phyloP scores from a whole-genome alignment of 768 basidiomycete genomes.

The Daedaleopsis nitida region DNA sequence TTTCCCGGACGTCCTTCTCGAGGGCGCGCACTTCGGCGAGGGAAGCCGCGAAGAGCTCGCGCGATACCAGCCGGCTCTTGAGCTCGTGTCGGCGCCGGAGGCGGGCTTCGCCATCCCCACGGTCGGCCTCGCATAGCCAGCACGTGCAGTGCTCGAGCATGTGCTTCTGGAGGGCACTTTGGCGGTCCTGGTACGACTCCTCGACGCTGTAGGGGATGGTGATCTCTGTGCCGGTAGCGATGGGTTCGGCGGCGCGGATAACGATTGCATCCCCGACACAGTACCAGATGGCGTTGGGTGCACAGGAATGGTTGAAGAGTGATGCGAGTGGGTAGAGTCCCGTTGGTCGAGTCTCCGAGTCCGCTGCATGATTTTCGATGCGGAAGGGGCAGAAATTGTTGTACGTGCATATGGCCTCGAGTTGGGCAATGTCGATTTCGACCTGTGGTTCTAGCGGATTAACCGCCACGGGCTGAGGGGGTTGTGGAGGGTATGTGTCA shows the following conservation, averaged over 20 bases:
- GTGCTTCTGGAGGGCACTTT: slow-evolving; percentile 11
- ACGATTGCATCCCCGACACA: slow-evolving; percentile 33
- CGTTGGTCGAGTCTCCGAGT: slow-evolving; percentile 6
- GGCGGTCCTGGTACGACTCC: slow-evolving; percentile 16
- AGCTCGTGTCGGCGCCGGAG: slow-evolving; percentile 6
- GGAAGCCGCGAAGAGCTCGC: background rate
- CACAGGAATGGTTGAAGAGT: slow-evolving; percentile 39
- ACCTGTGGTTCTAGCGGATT: slow-evolving; percentile 2
- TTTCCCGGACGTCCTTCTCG: slow-evolving; percentile 12
- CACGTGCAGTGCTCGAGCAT: slow-evolving; percentile 18
- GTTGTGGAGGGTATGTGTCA: slow-evolving; percentile 14
- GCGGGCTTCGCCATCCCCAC: slow-evolving; percentile 7
- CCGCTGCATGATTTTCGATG: background rate
- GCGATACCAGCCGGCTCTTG: background rate
- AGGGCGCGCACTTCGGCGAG: slow-evolving; percentile 5
- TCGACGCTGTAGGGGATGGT: slow-evolving; percentile 20
- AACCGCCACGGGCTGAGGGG: background rate
- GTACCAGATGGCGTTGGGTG: slow-evolving; percentile 24
- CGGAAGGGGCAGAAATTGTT: slow-evolving; percentile 26
- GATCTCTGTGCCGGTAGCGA: slow-evolving; percentile 32
- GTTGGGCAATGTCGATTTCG: slow-evolving; percentile 27
- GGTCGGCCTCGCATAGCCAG: slow-evolving; percentile 19
- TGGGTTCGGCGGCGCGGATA: slow-evolving; percentile 31
- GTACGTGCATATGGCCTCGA: slow-evolving; percentile 28
- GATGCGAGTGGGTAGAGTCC: slow-evolving; percentile 34